These are phyloP conservation scores for Aspergillus egyptiacus DNA, from an alignment of 495 filamentous ascomycete species.

Conservation along the genomic window DNA sequence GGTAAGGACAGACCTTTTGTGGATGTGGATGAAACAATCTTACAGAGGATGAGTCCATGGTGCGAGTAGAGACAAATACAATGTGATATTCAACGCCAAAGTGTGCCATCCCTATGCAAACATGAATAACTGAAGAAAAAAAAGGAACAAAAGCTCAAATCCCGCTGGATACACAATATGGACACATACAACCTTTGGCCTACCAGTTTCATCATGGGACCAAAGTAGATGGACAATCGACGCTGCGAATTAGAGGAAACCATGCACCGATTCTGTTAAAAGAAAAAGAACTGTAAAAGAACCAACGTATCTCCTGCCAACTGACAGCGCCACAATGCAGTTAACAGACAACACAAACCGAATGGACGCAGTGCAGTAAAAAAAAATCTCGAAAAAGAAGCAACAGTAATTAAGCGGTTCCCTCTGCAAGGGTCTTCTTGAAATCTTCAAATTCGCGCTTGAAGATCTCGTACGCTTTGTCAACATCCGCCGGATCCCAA, in stretches of 20 bases:
- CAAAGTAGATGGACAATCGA: not conserved
- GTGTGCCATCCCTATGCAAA: not conserved
- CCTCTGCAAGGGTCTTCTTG: conserved; percentile 11
- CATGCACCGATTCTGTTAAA: not conserved
- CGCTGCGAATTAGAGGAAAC: conserved; percentile 1
- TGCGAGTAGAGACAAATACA: too few species aligned
- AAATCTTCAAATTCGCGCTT: conserved; percentile 16
- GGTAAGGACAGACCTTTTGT: not conserved
- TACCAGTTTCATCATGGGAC: conserved; percentile 11
- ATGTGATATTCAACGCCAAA: conserved; percentile 1
- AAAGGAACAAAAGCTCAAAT: not conserved
- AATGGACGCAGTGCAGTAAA: not conserved
- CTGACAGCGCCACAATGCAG: not conserved
- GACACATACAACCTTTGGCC: not conserved
- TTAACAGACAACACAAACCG: conserved; percentile 1
- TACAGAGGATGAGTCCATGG: too few species aligned
- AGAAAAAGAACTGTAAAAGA: not conserved
- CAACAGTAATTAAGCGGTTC: not conserved
- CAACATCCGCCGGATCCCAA: conserved; percentile 16
- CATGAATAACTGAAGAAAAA: not conserved
- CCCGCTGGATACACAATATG: not conserved
- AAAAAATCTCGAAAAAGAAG: not conserved
- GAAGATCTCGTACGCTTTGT: conserved; percentile 12
- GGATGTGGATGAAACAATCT: not conserved
- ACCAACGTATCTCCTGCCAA: not conserved